These are phyloP conservation scores for Candida germanica DNA, from an alignment of 805 yeast species.

Conservation along the genomic window DNA sequence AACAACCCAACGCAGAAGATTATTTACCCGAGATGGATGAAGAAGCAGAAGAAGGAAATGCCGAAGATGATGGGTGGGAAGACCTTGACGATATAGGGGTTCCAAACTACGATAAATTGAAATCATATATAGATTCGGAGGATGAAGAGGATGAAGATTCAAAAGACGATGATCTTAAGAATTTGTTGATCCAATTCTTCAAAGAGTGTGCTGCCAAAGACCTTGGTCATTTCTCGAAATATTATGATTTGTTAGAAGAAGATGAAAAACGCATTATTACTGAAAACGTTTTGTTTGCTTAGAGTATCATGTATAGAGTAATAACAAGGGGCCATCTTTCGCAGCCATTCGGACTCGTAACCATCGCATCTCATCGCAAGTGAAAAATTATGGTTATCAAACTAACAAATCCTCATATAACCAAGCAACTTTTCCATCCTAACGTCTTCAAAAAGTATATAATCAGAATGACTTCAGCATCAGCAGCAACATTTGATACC, in stretches of 20 bases:
- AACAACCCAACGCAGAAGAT: constrained; percentile 45
- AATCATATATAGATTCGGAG: constrained; percentile 51
- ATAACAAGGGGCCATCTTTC: too few relatives aligned
- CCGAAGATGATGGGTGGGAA: constrained; percentile 66
- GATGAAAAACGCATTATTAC: constrained; percentile 53
- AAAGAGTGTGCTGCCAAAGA: constrained; percentile 52
- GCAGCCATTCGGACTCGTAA: too few relatives aligned
- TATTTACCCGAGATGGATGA: constrained; percentile 29
- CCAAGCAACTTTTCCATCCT: too few relatives aligned
- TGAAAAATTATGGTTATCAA: neutral
- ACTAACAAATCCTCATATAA: too few relatives aligned
- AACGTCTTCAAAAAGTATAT: neutral
- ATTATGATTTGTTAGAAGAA: constrained; percentile 48
- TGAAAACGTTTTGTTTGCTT: constrained; percentile 42
- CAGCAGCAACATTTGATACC: constrained; percentile 21
- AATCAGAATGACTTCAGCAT: neutral
- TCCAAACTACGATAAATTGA: constrained; percentile 60
- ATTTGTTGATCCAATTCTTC: constrained; percentile 49
- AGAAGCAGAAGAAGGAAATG: constrained; percentile 39
- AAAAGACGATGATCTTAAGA: constrained; percentile 31
- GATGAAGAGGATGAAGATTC: constrained; percentile 35
- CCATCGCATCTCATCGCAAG: neutral
- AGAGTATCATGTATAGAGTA: neutral
- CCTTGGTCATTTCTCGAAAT: constrained; percentile 48
- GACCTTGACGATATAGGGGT: constrained; percentile 67